phyloP scores from a whole-genome alignment of 176 grass and related monocot species.

The Hordeum vulgare region MorexV3_pseudomolecules_assembly NC_058524.1:90274244-90274743 shows the following conservation, averaged over 20 bases:
- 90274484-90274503: neutral
- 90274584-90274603: constrained; percentile 59
- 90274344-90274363: neutral
- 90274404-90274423: neutral
- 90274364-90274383: neutral
- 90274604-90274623: neutral
- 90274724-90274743: neutral
- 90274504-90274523: neutral
- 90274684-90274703: neutral
- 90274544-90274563: constrained; percentile 81
- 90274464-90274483: neutral
- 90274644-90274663: neutral
- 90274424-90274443: neutral
- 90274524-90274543: constrained; percentile 51
- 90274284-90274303: neutral
- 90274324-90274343: neutral
- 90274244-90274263: neutral
- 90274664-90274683: neutral
- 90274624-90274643: neutral
- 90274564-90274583: constrained; percentile 92
- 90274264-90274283: neutral
- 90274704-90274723: neutral
- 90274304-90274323: neutral
- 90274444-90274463: neutral
- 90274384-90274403: neutral